Evolutionary conservation across 108 stramenopile species (phyloP).

Genomic region (Cyclotella choctawhatcheeana): DNA sequence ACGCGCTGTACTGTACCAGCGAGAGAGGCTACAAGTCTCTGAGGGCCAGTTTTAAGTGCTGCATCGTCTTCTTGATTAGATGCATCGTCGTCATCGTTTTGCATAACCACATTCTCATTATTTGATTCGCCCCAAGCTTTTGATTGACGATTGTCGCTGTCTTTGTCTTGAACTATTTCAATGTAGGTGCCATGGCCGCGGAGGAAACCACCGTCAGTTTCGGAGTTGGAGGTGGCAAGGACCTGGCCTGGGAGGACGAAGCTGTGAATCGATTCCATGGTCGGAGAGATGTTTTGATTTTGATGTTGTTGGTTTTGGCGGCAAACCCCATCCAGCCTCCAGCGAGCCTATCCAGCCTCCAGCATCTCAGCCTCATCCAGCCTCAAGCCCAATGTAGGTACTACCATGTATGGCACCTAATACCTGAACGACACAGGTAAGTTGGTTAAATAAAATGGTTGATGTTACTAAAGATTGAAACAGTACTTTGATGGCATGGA

Average conservation of each 20-base stretch:
- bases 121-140: conserved; percentile 44
- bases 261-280: conserved; percentile 42
- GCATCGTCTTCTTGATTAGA: conserved; percentile 19
- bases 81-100: conserved; percentile 32
- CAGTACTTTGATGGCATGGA: too few relatives aligned
- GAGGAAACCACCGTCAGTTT: conserved; percentile 79
- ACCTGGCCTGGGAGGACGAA: conserved; percentile 92
- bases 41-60: conserved; percentile 32
- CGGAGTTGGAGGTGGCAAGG: conserved; percentile 69
- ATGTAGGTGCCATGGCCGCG: conserved; percentile 98
- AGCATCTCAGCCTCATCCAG: too few relatives aligned
- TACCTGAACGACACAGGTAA: too few relatives aligned
- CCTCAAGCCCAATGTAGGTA: too few relatives aligned
- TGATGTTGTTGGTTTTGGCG: conserved; percentile 1
- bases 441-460: too few relatives aligned
- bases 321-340: too few relatives aligned
- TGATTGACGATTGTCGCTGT: conserved; percentile 41
- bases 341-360: too few relatives aligned
- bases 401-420: too few relatives aligned
- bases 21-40: conserved; percentile 87
- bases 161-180: conserved; percentile 59
- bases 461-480: too few relatives aligned
- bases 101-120: conserved; percentile 15
- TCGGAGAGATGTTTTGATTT: background rate
- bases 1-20: conserved; percentile 93